A percentile compares a stretch with the other conserved stretches of the same genome.
phyloP scores from a whole-genome alignment of 495 filamentous ascomycete genomes.

The Penicillium waksmanii region DNA sequence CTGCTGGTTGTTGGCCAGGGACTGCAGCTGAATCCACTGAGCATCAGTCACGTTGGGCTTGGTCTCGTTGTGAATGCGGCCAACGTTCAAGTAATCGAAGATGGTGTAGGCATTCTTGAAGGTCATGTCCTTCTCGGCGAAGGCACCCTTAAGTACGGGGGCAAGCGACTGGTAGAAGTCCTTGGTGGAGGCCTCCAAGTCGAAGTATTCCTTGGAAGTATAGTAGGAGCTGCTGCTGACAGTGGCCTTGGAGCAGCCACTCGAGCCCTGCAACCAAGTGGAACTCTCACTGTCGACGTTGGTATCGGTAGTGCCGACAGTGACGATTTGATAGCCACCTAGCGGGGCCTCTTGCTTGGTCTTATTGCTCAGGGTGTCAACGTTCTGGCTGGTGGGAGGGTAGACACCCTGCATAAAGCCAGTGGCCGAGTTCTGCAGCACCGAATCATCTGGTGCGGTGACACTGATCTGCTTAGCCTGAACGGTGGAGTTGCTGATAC shows the following conservation, averaged over 20 bases:
- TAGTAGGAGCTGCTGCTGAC: slow-evolving; percentile 76
- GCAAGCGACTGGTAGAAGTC: slow-evolving; percentile 67
- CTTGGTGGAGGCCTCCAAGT: slow-evolving; percentile 54
- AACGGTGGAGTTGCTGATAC: slow-evolving; percentile 59
- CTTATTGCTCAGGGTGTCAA: slow-evolving; percentile 55
- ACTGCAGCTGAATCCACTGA: slow-evolving; percentile 41
- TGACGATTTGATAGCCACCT: slow-evolving; percentile 65
- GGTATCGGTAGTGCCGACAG: slow-evolving; percentile 43
- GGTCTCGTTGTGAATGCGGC: slow-evolving; percentile 54
- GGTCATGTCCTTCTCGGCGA: slow-evolving; percentile 52
- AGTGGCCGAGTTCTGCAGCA: slow-evolving; percentile 61
- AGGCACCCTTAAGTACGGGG: slow-evolving; percentile 63
- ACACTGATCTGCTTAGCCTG: slow-evolving; percentile 61
- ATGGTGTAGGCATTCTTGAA: slow-evolving; percentile 77
- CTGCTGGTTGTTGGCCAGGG: slow-evolving; percentile 54
- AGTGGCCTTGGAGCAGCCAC: slow-evolving; percentile 63
- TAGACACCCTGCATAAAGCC: slow-evolving; percentile 68
- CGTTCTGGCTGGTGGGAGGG: slow-evolving; percentile 50
- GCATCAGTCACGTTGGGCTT: slow-evolving; percentile 37
- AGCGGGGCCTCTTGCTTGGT: slow-evolving; percentile 55
- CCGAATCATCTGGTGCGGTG: slow-evolving; percentile 59
- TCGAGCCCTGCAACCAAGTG: slow-evolving; percentile 61
- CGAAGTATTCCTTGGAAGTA: slow-evolving; percentile 59
- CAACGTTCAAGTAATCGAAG: slow-evolving; percentile 60
- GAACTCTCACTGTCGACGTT: slow-evolving; percentile 56